These are phyloP conservation scores for Schoenoplectus triqueter DNA, from an alignment of 202 grass and related monocot species.

Conservation along the genomic window DNA sequence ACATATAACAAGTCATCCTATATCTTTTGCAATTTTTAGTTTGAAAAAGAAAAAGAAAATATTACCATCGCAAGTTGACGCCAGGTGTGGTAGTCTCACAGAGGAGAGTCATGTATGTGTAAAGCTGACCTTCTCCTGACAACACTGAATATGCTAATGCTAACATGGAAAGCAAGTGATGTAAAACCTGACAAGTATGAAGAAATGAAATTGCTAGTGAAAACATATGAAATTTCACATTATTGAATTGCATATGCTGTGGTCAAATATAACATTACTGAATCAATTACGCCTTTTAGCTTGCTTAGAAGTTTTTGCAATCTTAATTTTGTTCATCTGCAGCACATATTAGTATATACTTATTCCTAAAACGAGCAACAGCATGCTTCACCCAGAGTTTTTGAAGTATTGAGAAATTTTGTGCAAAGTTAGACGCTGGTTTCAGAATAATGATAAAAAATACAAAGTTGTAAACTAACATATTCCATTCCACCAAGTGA, in stretches of 20 bases:
- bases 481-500: constrained; percentile 97
- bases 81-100: constrained; percentile 88
- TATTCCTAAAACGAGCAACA: background rate
- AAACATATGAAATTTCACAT: constrained; percentile 21
- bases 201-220: constrained; percentile 37
- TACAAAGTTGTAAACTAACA: constrained; percentile 56
- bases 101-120: constrained; percentile 86
- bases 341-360: constrained; percentile 7
- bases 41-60: background rate
- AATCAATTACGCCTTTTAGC: background rate
- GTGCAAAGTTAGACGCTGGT: background rate
- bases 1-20: background rate
- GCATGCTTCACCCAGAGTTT: background rate
- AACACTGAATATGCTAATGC: constrained; percentile 89
- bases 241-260: background rate
- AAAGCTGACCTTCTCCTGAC: constrained; percentile 87
- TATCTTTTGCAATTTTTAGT: constrained; percentile 17
- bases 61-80: constrained; percentile 90
- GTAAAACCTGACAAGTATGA: constrained; percentile 72
- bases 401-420: background rate
- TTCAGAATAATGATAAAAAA: constrained; percentile 18
- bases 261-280: background rate
- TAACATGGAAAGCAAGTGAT: constrained; percentile 78
- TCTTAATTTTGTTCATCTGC: background rate
- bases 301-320: background rate